A percentile compares a stretch with the other conserved stretches of the same genome.
phyloP scores from a whole-genome alignment of 305 asterid species.

The Plantago rigida region DNA sequence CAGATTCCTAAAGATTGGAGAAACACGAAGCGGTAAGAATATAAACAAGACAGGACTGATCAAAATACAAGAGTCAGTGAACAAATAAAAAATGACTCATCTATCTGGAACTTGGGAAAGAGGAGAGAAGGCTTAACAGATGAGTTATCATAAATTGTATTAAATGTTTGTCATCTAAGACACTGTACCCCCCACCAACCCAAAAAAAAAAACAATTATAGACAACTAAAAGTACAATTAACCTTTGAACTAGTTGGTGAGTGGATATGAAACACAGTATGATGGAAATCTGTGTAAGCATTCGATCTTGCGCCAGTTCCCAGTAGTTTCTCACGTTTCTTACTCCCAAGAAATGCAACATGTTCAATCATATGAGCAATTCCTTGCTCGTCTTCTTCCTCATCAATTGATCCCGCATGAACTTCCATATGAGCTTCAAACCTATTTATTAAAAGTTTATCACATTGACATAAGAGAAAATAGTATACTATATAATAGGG shows the following conservation, averaged over 20 bases:
- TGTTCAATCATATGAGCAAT: slow-evolving; percentile 99
- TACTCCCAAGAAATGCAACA: slow-evolving; percentile 99
- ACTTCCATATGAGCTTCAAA: slow-evolving; percentile 99
- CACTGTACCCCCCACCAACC: too few species aligned
- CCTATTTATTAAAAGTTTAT: slow-evolving; percentile 38
- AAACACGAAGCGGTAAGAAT: slow-evolving; percentile 24
- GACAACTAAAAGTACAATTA: neutral
- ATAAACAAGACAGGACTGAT: slow-evolving; percentile 24
- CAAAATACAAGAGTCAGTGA: slow-evolving; percentile 18
- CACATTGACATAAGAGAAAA: slow-evolving; percentile 16
- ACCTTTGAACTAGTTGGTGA: slow-evolving; percentile 92
- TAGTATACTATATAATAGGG: neutral
- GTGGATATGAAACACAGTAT: slow-evolving; percentile 97
- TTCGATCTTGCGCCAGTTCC: slow-evolving; percentile 99
- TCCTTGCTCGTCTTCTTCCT: slow-evolving; percentile 99
- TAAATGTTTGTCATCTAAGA: neutral
- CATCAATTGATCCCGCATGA: slow-evolving; percentile 95
- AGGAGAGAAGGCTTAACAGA: slow-evolving; percentile 4
- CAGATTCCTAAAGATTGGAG: slow-evolving; percentile 60
- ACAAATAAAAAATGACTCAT: slow-evolving; percentile 13
- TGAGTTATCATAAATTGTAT: neutral
- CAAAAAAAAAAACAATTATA: too few species aligned
- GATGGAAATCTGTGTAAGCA: slow-evolving; percentile 99
- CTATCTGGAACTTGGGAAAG: slow-evolving; percentile 4
- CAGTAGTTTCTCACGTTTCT: slow-evolving; percentile 96